Conservation (phyloP, 2,329 filamentous ascomycete species). For the Pseudocercospora vitis region DNA sequence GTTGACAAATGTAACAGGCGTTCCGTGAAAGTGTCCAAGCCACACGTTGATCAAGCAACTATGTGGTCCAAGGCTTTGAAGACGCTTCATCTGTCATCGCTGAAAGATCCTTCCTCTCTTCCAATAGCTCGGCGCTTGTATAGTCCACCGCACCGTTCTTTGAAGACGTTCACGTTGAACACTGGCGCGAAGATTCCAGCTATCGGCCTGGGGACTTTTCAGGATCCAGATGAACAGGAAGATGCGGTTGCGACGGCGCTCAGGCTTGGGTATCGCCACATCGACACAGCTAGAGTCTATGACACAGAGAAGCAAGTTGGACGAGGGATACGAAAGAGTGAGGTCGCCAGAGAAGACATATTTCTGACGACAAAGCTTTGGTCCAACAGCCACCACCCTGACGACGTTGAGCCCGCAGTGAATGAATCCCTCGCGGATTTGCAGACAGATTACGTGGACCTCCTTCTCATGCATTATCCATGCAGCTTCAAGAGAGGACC, state of each 20-base stretch:
- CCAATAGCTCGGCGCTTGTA: slow-evolving; percentile 41
- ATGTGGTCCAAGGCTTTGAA: background rate
- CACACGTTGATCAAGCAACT: background rate
- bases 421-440: slow-evolving; percentile 71
- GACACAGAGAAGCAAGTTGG: slow-evolving; percentile 84
- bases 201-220: slow-evolving; percentile 42
- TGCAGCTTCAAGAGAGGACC: slow-evolving; percentile 4
- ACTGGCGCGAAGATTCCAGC: slow-evolving; percentile 4
- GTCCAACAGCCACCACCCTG: slow-evolving; percentile 67
- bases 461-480: slow-evolving; percentile 10
- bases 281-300: slow-evolving; percentile 66
- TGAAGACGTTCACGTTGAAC: slow-evolving; percentile 38
- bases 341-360: slow-evolving; percentile 71
- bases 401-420: slow-evolving; percentile 54
- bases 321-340: slow-evolving; percentile 70
- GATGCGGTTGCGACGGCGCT: slow-evolving; percentile 49
- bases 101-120: background rate
- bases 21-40: too few species aligned
- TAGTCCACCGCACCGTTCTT: slow-evolving; percentile 55
- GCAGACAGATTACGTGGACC: slow-evolving; percentile 57
- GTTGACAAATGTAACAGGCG: too few species aligned
- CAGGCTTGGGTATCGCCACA: slow-evolving; percentile 50
- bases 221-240: slow-evolving; percentile 46
- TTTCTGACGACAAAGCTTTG: slow-evolving; percentile 85
- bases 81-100: background rate